These are phyloP conservation scores for Phytophthora lateralis DNA, from an alignment of 352 stramenopile species.

Conservation along the genomic window DNA sequence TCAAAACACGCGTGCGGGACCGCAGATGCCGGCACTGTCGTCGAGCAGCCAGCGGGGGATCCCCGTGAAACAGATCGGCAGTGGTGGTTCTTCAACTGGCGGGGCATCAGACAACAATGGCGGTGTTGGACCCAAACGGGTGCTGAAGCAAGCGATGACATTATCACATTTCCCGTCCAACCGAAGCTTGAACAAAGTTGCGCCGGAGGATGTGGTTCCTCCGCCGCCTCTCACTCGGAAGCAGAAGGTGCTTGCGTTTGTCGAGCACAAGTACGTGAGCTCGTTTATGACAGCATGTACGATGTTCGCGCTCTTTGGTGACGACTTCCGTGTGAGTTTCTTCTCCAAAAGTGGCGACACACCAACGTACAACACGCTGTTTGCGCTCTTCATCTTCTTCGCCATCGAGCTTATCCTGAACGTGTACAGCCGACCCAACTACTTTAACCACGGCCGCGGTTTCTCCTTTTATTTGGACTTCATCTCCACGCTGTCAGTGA, in stretches of 20 bases:
- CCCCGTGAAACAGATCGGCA: conserved; percentile 31
- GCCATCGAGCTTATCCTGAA: conserved; percentile 66
- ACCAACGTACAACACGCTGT: conserved; percentile 80
- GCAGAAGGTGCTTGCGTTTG: conserved; percentile 51
- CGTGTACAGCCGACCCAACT: conserved; percentile 75
- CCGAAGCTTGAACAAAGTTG: conserved; percentile 72
- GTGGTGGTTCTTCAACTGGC: conserved; percentile 2
- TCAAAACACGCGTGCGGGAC: conserved; percentile 21
- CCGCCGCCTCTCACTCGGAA: conserved; percentile 41
- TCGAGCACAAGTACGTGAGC: conserved; percentile 80
- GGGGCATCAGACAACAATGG: conserved; percentile 20
- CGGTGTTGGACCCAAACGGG: conserved; percentile 31
- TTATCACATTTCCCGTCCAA: conserved; percentile 46
- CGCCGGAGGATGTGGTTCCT: conserved; percentile 52
- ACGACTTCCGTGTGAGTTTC: conserved; percentile 81
- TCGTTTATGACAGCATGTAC: conserved; percentile 74
- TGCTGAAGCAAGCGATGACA: conserved; percentile 40
- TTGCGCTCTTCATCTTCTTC: conserved; percentile 83
- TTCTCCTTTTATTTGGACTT: conserved; percentile 95
- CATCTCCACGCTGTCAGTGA: conserved; percentile 92
- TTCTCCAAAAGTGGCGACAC: conserved; percentile 69
- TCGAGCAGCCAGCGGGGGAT: conserved; percentile 38
- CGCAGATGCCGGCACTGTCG: conserved; percentile 40
- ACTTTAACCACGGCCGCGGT: conserved; percentile 73
- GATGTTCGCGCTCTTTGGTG: conserved; percentile 88